Conservation (phyloP, 371 early-diverging fungal species). For the Mortierella sp. region DNA sequence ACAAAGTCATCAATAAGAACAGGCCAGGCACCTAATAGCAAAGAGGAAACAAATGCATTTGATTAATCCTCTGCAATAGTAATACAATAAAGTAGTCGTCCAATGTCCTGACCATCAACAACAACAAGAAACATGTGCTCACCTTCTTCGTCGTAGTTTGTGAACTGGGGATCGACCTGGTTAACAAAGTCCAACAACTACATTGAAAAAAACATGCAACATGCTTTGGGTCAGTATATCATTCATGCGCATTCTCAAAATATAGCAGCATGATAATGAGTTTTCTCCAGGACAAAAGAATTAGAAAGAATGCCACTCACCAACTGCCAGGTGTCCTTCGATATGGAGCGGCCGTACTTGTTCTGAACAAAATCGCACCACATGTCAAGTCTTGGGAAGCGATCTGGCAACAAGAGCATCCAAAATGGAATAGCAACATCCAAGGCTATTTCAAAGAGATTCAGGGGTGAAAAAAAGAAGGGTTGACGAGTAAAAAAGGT, state of each 20-base stretch:
- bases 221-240: not conserved
- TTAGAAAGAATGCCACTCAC: conserved; percentile 56
- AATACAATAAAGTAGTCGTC: not conserved
- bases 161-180: conserved; percentile 71
- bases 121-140: not conserved
- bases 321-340: conserved; percentile 89
- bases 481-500: not conserved
- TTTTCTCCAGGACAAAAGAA: not conserved
- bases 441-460: conserved; percentile 63
- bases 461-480: not conserved
- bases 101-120: too few species aligned
- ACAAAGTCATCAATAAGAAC: conserved; percentile 49
- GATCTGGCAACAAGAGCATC: conserved; percentile 74
- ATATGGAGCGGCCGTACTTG: conserved; percentile 83
- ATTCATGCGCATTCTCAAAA: not conserved
- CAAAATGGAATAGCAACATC: conserved; percentile 85
- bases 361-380: conserved; percentile 84
- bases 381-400: conserved; percentile 72
- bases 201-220: not conserved
- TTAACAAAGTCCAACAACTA: conserved; percentile 86
- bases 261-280: not conserved
- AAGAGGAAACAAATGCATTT: not conserved
- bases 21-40: conserved; percentile 33
- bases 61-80: not conserved
- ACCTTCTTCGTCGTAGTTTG: conserved; percentile 82